phyloP scores from a whole-genome alignment of 257 asterid species.

The Eustoma russellianum region DNA sequence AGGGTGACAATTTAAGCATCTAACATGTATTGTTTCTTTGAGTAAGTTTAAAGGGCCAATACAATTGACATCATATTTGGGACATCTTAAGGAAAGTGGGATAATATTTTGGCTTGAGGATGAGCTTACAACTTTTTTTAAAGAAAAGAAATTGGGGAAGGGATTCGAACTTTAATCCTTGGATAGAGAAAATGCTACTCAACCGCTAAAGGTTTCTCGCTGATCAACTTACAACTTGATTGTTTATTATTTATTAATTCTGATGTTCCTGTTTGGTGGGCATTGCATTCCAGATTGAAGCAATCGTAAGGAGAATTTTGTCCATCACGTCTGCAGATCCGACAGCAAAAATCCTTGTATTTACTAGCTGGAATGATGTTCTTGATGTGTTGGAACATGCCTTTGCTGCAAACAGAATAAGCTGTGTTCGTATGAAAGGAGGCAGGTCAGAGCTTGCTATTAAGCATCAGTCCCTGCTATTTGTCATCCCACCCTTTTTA shows the following conservation, averaged over 20 bases:
- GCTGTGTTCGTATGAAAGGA: slow-evolving; percentile 83
- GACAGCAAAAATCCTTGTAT: slow-evolving; percentile 61
- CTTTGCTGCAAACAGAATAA: slow-evolving; percentile 60
- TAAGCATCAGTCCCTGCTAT: not conserved
- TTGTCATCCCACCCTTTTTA: not conserved
- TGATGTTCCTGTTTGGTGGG: slow-evolving; percentile 13
- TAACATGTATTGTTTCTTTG: no score
- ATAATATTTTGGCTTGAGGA: no score
- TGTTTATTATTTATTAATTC: not conserved
- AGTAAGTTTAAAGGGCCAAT: no score
- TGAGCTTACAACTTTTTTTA: no score
- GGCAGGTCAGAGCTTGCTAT: slow-evolving; percentile 65
- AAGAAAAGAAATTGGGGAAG: no score
- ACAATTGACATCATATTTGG: no score
- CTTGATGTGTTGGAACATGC: slow-evolving; percentile 98
- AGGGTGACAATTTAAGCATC: no score
- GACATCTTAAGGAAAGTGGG: no score
- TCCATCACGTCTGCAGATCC: slow-evolving; percentile 58
- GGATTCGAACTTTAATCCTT: no score
- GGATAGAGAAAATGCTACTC: no score
- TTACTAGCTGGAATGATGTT: slow-evolving; percentile 94
- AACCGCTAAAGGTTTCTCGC: no score
- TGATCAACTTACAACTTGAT: not conserved
- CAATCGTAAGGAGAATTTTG: slow-evolving; percentile 83
- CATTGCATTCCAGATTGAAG: slow-evolving; percentile 58